Evolutionary conservation across 208 protist genomes (phyloP).

Genomic region (Acanthamoeba sp.): DNA sequence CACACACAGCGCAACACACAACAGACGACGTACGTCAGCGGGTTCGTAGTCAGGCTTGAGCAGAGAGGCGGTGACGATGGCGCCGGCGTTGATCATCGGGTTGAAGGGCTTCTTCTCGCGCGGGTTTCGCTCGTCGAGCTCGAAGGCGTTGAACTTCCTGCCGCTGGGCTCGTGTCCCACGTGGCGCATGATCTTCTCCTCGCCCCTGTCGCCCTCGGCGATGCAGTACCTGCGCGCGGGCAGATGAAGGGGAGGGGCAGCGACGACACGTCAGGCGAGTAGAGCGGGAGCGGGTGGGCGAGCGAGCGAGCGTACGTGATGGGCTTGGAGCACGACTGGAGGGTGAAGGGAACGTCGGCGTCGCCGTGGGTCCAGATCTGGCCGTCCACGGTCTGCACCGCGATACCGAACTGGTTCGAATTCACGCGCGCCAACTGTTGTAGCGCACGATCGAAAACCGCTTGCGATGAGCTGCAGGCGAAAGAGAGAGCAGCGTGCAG

Average conservation of each 20-base stretch:
- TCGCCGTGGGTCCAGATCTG: conserved; percentile 77
- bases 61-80: conserved; percentile 68
- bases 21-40: conserved; percentile 37
- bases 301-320: conserved; percentile 13
- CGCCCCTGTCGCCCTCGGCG: conserved; percentile 70
- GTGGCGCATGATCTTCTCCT: conserved; percentile 55
- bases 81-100: conserved; percentile 79
- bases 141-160: conserved; percentile 73
- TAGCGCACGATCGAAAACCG: neutral
- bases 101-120: conserved; percentile 73
- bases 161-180: conserved; percentile 73
- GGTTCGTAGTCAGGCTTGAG: conserved; percentile 72
- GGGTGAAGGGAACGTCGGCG: conserved; percentile 74
- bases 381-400: conserved; percentile 79
- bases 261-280: neutral
- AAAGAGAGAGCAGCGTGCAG: neutral
- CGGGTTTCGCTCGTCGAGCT: conserved; percentile 52
- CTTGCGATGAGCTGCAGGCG: too few species aligned
- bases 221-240: conserved; percentile 77
- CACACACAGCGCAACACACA: too few species aligned
- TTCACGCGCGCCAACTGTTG: conserved; percentile 80
- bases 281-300: neutral
- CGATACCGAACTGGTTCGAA: conserved; percentile 76
- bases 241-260: neutral
- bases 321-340: conserved; percentile 82